Evolutionary conservation across 73 alveolate genomes (phyloP).

Genomic region (Durusdinium trenchii): DNA sequence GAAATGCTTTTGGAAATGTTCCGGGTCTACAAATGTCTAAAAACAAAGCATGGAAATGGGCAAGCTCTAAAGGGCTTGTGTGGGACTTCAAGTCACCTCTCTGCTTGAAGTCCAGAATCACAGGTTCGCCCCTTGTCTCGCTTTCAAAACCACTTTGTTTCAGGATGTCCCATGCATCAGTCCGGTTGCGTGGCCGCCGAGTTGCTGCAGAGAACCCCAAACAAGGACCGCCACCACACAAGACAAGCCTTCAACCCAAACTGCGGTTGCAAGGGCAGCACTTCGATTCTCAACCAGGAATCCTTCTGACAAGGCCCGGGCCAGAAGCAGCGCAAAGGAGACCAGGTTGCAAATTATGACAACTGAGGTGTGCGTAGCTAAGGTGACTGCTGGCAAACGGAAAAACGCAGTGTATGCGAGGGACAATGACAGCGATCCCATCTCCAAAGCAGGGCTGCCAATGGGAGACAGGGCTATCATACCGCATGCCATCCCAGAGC

Average conservation of each 20-base stretch:
- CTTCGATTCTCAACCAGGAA: too few species aligned
- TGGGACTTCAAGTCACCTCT: too few species aligned
- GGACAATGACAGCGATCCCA: background rate
- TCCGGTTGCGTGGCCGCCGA: background rate
- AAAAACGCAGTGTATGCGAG: conserved; percentile 46
- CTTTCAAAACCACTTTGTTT: background rate
- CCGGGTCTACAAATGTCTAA: too few species aligned
- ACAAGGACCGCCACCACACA: conserved; percentile 15
- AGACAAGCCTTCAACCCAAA: conserved; percentile 15
- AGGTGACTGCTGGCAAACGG: conserved; percentile 29
- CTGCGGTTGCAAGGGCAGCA: too few species aligned
- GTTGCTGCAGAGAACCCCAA: conserved; percentile 4
- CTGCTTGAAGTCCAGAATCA: too few species aligned
- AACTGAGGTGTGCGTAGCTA: conserved; percentile 22
- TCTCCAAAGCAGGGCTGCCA: background rate
- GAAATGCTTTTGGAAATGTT: too few species aligned
- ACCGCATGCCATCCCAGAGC: too few species aligned
- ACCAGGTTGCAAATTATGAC: background rate
- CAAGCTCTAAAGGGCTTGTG: too few species aligned
- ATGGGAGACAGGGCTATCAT: conserved; percentile 22
- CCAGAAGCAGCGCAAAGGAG: background rate
- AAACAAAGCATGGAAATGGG: too few species aligned
- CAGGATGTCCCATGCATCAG: background rate
- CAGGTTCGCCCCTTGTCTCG: background rate
- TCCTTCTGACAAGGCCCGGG: conserved; percentile 5